These are phyloP conservation scores for Colletotrichum sp. DNA, from an alignment of 2,329 filamentous ascomycete genomes.

Conservation along the genomic window DNA sequence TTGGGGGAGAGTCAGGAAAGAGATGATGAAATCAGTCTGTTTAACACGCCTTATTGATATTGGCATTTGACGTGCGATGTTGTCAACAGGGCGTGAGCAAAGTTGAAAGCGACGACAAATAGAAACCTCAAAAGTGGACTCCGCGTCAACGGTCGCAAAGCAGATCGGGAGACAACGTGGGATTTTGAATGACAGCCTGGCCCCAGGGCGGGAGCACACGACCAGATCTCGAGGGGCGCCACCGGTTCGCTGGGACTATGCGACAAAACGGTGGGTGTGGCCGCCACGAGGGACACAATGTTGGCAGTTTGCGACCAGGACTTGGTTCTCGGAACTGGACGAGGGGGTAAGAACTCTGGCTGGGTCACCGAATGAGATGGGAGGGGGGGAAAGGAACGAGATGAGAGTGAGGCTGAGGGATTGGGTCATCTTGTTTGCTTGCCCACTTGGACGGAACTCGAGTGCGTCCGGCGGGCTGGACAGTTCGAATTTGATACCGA, in stretches of 20 bases:
- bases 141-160: neutral
- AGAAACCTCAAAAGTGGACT: conserved; percentile 6
- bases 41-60: neutral
- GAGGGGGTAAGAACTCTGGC: neutral
- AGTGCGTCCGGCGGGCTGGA: neutral
- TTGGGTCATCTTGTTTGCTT: neutral
- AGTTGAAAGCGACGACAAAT: conserved; percentile 1
- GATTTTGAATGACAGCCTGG: neutral
- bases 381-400: neutral
- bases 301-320: neutral
- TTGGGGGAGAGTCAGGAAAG: neutral
- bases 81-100: neutral
- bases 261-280: neutral
- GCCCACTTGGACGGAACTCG: neutral
- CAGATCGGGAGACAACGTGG: neutral
- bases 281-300: neutral
- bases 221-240: neutral
- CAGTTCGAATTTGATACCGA: neutral
- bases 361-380: neutral
- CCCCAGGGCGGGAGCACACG: neutral
- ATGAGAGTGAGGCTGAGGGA: neutral
- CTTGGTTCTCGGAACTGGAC: neutral
- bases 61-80: neutral
- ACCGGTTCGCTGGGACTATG: neutral
- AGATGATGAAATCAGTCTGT: neutral